Conservation (phyloP, 805 yeast genomes). For the Myxozyma neotropica region DNA sequence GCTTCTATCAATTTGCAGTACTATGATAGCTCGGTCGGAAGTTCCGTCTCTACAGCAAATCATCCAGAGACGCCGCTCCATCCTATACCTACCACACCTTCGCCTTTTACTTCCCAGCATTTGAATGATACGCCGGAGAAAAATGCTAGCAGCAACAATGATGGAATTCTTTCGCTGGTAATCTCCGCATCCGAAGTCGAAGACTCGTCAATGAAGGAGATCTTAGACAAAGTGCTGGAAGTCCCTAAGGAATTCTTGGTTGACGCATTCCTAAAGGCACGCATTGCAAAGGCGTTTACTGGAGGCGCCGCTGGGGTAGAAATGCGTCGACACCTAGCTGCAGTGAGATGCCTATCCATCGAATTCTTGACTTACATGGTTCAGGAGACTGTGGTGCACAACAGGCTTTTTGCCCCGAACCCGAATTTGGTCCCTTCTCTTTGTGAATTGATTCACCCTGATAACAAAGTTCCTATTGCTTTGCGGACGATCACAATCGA, state of each 20-base stretch:
- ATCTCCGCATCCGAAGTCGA: constrained; percentile 61
- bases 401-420: constrained; percentile 70
- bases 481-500: constrained; percentile 63
- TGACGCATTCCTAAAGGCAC: constrained; percentile 62
- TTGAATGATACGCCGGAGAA: constrained; percentile 4
- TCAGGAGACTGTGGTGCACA: constrained; percentile 59
- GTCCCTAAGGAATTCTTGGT: constrained; percentile 65
- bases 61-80: constrained; percentile 13
- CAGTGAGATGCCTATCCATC: constrained; percentile 66
- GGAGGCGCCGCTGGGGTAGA: constrained; percentile 56
- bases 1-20: constrained; percentile 38
- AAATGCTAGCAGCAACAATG: constrained; percentile 9
- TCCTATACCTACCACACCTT: constrained; percentile 15
- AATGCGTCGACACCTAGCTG: constrained; percentile 60
- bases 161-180: constrained; percentile 54
- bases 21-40: constrained; percentile 20
- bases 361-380: constrained; percentile 63
- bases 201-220: constrained; percentile 43
- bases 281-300: constrained; percentile 73
- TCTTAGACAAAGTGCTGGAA: constrained; percentile 34
- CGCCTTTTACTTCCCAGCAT: constrained; percentile 13
- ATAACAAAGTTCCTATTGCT: constrained; percentile 54
- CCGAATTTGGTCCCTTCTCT: constrained; percentile 69
- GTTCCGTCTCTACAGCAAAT: not conserved
- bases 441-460: constrained; percentile 74